These are phyloP conservation scores for Rosa rugosa DNA, from an alignment of 306 rosid genomes.

Conservation along the genomic window DNA sequence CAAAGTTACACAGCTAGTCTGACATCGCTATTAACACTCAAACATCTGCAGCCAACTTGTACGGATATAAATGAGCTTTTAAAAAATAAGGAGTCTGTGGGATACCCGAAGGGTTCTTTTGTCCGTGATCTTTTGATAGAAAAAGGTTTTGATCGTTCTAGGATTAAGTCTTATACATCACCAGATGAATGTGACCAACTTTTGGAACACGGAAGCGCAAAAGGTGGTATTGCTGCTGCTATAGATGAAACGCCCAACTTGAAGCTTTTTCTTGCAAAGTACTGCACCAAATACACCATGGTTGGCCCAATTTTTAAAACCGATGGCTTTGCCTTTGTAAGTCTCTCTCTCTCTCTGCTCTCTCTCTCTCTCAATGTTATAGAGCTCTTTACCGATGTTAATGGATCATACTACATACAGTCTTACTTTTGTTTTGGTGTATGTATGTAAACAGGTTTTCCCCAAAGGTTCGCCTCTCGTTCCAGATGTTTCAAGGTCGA, in stretches of 20 bases:
- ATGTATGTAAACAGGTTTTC: constrained; percentile 27
- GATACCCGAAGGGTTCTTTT: constrained; percentile 51
- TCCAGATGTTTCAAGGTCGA: constrained; percentile 59
- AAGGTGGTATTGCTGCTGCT: constrained; percentile 47
- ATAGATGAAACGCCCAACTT: constrained; percentile 37
- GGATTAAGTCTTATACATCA: constrained; percentile 26
- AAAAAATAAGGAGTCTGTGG: constrained; percentile 41
- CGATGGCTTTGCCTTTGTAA: constrained; percentile 51
- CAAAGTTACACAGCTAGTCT: constrained; percentile 78
- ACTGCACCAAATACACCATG: constrained; percentile 42
- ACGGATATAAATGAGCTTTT: constrained; percentile 40
- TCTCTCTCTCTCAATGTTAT: too few relatives aligned
- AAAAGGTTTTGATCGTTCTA: constrained; percentile 36
- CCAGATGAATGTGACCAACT: constrained; percentile 25
- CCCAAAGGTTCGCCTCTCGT: constrained; percentile 54
- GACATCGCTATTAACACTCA: constrained; percentile 56
- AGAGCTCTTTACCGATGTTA: too few relatives aligned
- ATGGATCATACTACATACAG: background rate
- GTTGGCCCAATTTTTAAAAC: constrained; percentile 31
- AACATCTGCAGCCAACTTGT: constrained; percentile 44
- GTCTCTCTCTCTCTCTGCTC: background rate
- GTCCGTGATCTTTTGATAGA: constrained; percentile 32
- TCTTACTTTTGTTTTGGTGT: background rate
- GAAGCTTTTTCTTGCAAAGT: constrained; percentile 28
- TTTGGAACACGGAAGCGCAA: constrained; percentile 24